These are phyloP conservation scores for Rhodamnia argentea DNA, from an alignment of 345 rosid genomes.

Conservation along the genomic window DNA sequence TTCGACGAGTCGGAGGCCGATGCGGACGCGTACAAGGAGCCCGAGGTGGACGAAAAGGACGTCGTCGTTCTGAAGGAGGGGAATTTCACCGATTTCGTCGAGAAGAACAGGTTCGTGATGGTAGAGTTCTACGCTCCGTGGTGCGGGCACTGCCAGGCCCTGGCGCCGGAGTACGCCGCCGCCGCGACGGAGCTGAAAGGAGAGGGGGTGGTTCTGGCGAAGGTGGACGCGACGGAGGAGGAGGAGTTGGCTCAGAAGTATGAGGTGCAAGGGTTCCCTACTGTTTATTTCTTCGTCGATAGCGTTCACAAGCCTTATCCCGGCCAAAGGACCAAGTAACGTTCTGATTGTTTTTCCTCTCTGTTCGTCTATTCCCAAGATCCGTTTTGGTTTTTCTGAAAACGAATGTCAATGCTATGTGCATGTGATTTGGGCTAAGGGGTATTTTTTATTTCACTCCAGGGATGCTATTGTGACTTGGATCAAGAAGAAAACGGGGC, in stretches of 20 bases:
- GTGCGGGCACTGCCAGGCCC: slow-evolving; percentile 96
- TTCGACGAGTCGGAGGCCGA: slow-evolving; percentile 47
- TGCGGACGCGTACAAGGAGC: slow-evolving; percentile 31
- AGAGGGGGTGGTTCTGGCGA: slow-evolving; percentile 68
- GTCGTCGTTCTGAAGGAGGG: slow-evolving; percentile 73
- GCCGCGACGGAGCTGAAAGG: slow-evolving; percentile 85
- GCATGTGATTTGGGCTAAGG: not conserved
- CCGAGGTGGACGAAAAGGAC: slow-evolving; percentile 78
- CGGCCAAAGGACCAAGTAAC: slow-evolving; percentile 86
- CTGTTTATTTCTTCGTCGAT: slow-evolving; percentile 68
- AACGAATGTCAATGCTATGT: not conserved
- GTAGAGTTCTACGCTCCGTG: slow-evolving; percentile 98
- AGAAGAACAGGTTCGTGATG: slow-evolving; percentile 68
- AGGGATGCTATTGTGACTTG: slow-evolving; percentile 89
- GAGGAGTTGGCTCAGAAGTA: slow-evolving; percentile 72
- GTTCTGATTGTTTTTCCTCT: not conserved
- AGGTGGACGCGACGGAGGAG: slow-evolving; percentile 95
- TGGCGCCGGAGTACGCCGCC: slow-evolving; percentile 97
- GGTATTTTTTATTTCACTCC: slow-evolving; percentile 1
- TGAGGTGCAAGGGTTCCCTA: slow-evolving; percentile 88
- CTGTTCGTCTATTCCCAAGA: not conserved
- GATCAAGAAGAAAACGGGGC: slow-evolving; percentile 96
- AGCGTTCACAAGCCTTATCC: slow-evolving; percentile 75
- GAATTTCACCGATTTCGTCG: slow-evolving; percentile 61
- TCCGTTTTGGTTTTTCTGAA: not conserved